These are phyloP conservation scores for Pseudonitzschia multistriata DNA, from an alignment of 108 stramenopile genomes.

Conservation along the genomic window DNA sequence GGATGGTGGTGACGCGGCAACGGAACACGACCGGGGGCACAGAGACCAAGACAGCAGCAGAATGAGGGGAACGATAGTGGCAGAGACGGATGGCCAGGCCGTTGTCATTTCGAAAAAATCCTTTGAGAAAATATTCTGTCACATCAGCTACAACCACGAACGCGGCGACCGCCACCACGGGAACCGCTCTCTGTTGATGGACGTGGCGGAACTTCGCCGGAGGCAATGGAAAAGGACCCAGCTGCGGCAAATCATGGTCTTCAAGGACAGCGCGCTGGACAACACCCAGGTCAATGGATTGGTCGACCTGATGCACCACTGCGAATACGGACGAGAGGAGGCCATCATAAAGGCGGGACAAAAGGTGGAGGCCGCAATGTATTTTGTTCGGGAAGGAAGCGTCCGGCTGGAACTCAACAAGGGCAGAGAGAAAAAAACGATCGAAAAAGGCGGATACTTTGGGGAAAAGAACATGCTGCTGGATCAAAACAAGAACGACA, in stretches of 20 bases:
- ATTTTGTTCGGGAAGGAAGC: conserved; percentile 57
- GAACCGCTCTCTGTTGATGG: conserved; percentile 32
- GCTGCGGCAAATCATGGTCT: conserved; percentile 38
- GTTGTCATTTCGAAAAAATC: conserved; percentile 22
- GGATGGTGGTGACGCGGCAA: conserved; percentile 25
- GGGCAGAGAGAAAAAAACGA: conserved; percentile 18
- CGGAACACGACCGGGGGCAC: no score
- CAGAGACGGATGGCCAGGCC: conserved; percentile 32
- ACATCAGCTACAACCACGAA: neutral
- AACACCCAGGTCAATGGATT: conserved; percentile 48
- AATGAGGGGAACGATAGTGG: conserved; percentile 18
- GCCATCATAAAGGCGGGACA: conserved; percentile 77
- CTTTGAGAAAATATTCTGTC: conserved; percentile 22
- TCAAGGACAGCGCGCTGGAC: conserved; percentile 46
- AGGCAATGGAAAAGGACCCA: conserved; percentile 9
- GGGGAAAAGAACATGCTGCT: conserved; percentile 56
- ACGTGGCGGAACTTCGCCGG: neutral
- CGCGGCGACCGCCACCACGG: conserved; percentile 18
- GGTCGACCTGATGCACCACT: conserved; percentile 32
- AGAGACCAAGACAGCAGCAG: neutral
- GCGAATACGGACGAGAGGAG: conserved; percentile 53
- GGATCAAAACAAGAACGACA: conserved; percentile 40
- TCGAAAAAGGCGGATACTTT: conserved; percentile 55
- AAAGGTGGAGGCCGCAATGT: conserved; percentile 39
- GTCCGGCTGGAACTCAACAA: conserved; percentile 30